phyloP scores from a whole-genome alignment of 139 green algal species.

The Microglena sp. region DNA sequence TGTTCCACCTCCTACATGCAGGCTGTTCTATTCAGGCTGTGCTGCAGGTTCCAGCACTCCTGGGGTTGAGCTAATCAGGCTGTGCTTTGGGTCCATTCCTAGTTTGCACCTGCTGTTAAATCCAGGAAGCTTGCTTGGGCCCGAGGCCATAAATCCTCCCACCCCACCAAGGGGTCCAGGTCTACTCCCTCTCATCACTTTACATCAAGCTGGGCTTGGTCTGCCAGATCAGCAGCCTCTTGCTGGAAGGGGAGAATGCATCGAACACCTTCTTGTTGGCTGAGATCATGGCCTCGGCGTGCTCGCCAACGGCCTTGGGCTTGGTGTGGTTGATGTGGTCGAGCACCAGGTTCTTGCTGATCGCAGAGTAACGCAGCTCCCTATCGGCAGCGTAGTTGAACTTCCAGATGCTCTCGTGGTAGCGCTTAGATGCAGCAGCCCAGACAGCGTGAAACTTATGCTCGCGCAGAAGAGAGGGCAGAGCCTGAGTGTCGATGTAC shows the following conservation, averaged over 20 bases:
- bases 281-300: slow-evolving; percentile 40
- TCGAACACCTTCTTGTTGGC: slow-evolving; percentile 55
- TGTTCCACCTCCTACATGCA: too few species aligned
- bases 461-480: slow-evolving; percentile 48
- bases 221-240: slow-evolving; percentile 54
- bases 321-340: slow-evolving; percentile 44
- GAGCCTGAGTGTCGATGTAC: slow-evolving; percentile 44
- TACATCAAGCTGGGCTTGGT: slow-evolving; percentile 38
- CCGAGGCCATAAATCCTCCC: too few species aligned
- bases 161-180: too few species aligned
- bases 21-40: too few species aligned
- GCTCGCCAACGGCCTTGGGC: slow-evolving; percentile 35
- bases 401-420: slow-evolving; percentile 53
- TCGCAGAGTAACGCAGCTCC: slow-evolving; percentile 45
- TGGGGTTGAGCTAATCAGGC: too few species aligned
- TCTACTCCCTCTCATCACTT: too few species aligned
- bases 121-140: too few species aligned
- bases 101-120: too few species aligned
- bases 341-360: slow-evolving; percentile 46
- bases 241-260: slow-evolving; percentile 49
- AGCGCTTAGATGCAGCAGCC: slow-evolving; percentile 36
- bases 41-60: too few species aligned
- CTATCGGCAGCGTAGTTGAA: slow-evolving; percentile 49
- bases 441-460: slow-evolving; percentile 53
- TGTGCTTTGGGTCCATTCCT: too few species aligned